A percentile compares a stretch with the other conserved stretches of the same genome.
Conservation (phyloP, 352 stramenopile genomes). For the Phytophthora aleatoria region DNA sequence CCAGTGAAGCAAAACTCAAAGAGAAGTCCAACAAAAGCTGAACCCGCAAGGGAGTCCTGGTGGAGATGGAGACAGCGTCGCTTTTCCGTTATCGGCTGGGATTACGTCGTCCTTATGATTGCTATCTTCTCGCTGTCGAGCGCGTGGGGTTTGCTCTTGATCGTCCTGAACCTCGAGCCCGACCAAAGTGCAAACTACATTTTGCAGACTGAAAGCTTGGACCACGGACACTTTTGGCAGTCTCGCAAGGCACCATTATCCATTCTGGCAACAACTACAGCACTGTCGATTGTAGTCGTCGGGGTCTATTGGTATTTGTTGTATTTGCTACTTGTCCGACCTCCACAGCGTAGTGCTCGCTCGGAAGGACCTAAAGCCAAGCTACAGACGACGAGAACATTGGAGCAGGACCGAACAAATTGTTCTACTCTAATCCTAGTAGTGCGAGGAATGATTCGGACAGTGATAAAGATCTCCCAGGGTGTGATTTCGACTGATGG, state of each 20-base stretch:
- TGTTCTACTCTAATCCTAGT: not conserved
- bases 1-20: slow-evolving; percentile 1
- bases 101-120: slow-evolving; percentile 16
- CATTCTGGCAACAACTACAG: slow-evolving; percentile 6
- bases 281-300: slow-evolving; percentile 17
- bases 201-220: slow-evolving; percentile 38
- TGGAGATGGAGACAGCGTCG: slow-evolving; percentile 17
- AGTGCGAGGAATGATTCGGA: not conserved
- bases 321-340: slow-evolving; percentile 20
- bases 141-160: slow-evolving; percentile 36
- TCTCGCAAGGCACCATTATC: slow-evolving; percentile 2
- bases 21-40: not conserved
- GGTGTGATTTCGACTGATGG: slow-evolving; percentile 21
- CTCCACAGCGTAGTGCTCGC: slow-evolving; percentile 2
- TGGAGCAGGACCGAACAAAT: slow-evolving; percentile 1
- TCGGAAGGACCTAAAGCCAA: slow-evolving; percentile 7
- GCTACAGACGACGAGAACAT: slow-evolving; percentile 4
- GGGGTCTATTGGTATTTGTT: slow-evolving; percentile 27
- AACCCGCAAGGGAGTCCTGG: slow-evolving; percentile 1
- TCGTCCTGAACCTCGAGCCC: slow-evolving; percentile 38
- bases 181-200: slow-evolving; percentile 43
- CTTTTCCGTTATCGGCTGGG: slow-evolving; percentile 27
- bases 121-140: slow-evolving; percentile 29
- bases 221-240: slow-evolving; percentile 29
- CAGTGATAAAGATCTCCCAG: slow-evolving; percentile 7